Conservation (phyloP, 2,329 filamentous ascomycete genomes). For the Ambrosiella cleistominuta region DNA sequence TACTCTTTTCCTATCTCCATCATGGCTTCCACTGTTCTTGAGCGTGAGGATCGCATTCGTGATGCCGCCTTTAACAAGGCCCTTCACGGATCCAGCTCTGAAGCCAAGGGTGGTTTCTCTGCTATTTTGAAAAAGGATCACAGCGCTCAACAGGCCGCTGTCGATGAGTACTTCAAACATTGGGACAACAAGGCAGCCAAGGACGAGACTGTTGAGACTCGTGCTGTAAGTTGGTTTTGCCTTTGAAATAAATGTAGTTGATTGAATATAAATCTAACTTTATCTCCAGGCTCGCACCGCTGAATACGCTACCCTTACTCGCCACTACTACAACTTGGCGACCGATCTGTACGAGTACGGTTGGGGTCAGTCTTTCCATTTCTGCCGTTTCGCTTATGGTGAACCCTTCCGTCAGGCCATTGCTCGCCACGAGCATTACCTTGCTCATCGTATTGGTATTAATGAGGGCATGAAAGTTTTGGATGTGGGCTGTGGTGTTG, state of each 20-base stretch:
- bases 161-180: constrained; percentile 91
- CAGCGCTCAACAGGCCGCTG: constrained; percentile 58
- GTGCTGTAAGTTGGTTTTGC: constrained; percentile 41
- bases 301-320: constrained; percentile 83
- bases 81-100: constrained; percentile 57
- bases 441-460: constrained; percentile 76
- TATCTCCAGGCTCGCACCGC: constrained; percentile 50
- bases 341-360: constrained; percentile 94
- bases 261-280: neutral
- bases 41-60: constrained; percentile 65
- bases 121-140: constrained; percentile 73
- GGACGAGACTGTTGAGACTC: constrained; percentile 65
- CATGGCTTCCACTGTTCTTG: constrained; percentile 27
- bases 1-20: neutral
- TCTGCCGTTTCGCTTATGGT: constrained; percentile 77
- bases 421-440: constrained; percentile 93
- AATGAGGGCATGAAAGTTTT: constrained; percentile 76
- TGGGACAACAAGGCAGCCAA: constrained; percentile 72
- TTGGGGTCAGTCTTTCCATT: constrained; percentile 94
- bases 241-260: neutral
- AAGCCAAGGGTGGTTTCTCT: constrained; percentile 53
- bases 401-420: constrained; percentile 85
- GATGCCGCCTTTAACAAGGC: constrained; percentile 86
- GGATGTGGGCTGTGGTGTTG: constrained; percentile 93
- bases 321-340: constrained; percentile 95